Percentiles rank a stretch among this genome's conserved stretches.
These are phyloP conservation scores for Megacollybia platyphylla DNA, from an alignment of 1,284 basidiomycete genomes.

Conservation along the genomic window DNA sequence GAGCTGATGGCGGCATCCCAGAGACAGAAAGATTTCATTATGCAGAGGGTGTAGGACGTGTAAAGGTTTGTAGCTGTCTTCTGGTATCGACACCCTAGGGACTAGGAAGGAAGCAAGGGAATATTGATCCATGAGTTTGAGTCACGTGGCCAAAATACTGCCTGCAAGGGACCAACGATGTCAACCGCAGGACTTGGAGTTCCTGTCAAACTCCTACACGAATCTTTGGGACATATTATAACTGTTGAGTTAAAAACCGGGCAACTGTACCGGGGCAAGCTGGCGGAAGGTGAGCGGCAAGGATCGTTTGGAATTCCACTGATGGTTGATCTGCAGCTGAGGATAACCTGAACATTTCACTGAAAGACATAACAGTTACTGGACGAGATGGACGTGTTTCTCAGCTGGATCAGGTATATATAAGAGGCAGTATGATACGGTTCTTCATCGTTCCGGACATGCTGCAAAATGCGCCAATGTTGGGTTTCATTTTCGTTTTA, in stretches of 20 bases:
- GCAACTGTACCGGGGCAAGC: conserved; percentile 92
- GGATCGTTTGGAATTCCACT: conserved; percentile 8
- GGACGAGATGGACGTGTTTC: conserved; percentile 96
- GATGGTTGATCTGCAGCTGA: conserved; percentile 54
- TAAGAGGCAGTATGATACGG: conserved; percentile 93
- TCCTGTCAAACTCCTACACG: conserved; percentile 86
- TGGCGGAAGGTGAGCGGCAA: conserved; percentile 74
- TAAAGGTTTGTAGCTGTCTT: too few species aligned
- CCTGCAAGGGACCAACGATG: conserved; percentile 17
- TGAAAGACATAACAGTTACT: conserved; percentile 96
- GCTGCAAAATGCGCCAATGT: conserved; percentile 99
- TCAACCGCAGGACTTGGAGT: conserved; percentile 64
- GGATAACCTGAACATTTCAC: conserved; percentile 94
- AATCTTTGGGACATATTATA: conserved; percentile 91
- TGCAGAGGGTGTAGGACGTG: too few species aligned
- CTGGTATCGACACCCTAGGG: too few species aligned
- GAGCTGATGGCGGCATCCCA: too few species aligned
- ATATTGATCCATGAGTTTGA: too few species aligned
- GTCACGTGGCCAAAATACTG: too few species aligned
- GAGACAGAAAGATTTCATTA: too few species aligned
- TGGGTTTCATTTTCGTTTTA: conserved; percentile 20
- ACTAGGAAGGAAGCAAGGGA: too few species aligned
- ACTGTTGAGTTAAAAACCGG: conserved; percentile 98
- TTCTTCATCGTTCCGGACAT: conserved; percentile 99
- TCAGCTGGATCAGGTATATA: conserved; percentile 99